Conservation (phyloP, 1,139 yeast species). For the Zygosaccharomyces sapae region DNA sequence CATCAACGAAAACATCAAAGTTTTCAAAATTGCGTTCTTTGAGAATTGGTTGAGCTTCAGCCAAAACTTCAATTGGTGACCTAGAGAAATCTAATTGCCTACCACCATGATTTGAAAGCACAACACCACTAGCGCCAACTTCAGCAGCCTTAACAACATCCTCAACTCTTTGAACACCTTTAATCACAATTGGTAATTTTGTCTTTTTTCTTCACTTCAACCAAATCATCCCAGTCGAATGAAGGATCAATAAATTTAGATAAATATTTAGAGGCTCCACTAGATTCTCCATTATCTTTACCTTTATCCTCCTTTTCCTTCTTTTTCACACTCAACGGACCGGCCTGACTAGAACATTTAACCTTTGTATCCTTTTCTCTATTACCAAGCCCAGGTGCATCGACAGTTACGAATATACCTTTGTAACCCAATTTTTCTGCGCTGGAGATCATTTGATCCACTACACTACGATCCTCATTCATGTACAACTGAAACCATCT, state of each 20-base stretch:
- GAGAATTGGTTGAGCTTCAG: conserved; percentile 57
- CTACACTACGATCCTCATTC: conserved; percentile 61
- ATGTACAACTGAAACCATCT: conserved; percentile 94
- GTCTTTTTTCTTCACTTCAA: conserved; percentile 40
- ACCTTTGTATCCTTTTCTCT: conserved; percentile 63
- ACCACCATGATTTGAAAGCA: conserved; percentile 72
- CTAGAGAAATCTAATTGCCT: conserved; percentile 65
- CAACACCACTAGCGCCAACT: conserved; percentile 70
- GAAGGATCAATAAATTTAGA: conserved; percentile 82
- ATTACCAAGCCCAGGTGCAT: conserved; percentile 90
- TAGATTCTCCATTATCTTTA: conserved; percentile 46
- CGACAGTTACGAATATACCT: conserved; percentile 83
- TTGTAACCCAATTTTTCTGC: conserved; percentile 74
- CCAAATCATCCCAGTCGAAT: conserved; percentile 50
- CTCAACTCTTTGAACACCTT: conserved; percentile 67
- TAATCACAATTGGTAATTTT: conserved; percentile 51
- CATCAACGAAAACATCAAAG: conserved; percentile 47
- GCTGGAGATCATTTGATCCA: conserved; percentile 57
- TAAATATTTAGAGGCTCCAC: conserved; percentile 86
- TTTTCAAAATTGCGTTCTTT: conserved; percentile 50
- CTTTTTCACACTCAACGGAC: conserved; percentile 31
- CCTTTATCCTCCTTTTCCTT: conserved; percentile 26
- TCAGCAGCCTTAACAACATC: conserved; percentile 65
- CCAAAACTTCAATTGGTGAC: conserved; percentile 65
- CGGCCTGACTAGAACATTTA: conserved; percentile 53